Evolutionary conservation across 805 yeast species (phyloP).

Genomic region (Zygosaccharomyces kombuchaensis): DNA sequence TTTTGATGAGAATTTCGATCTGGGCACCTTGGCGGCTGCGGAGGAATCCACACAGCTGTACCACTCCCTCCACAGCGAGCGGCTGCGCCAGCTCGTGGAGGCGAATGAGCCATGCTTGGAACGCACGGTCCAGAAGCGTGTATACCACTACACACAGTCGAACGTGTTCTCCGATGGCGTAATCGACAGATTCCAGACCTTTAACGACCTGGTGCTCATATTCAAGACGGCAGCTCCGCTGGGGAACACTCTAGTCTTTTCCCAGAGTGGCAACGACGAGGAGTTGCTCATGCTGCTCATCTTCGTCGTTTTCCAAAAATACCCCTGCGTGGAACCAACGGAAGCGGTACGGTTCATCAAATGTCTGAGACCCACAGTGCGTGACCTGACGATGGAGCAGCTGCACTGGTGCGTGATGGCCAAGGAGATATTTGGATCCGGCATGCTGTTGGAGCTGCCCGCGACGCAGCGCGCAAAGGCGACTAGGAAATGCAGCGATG

Average conservation of each 20-base stretch:
- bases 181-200: conserved; percentile 18
- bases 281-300: conserved; percentile 24
- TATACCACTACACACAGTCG: neutral
- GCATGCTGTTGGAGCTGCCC: neutral
- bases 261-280: conserved; percentile 29
- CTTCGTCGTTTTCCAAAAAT: conserved; percentile 25
- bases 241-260: conserved; percentile 25
- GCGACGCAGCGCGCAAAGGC: neutral
- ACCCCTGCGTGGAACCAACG: conserved; percentile 19
- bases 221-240: conserved; percentile 18
- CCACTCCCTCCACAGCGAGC: conserved; percentile 24
- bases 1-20: conserved; percentile 33
- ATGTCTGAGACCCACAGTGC: conserved; percentile 24
- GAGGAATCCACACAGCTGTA: conserved; percentile 17
- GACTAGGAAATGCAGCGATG: neutral
- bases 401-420: conserved; percentile 25
- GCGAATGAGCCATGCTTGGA: neutral
- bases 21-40: conserved; percentile 25
- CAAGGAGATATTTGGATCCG: conserved; percentile 19
- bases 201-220: conserved; percentile 30
- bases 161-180: conserved; percentile 10
- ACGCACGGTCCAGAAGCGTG: neutral
- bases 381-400: conserved; percentile 19
- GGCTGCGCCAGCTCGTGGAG: conserved; percentile 12
- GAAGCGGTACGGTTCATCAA: conserved; percentile 32